Evolutionary conservation across 208 protist genomes (phyloP).

Genomic region (Eutreptiella sp.): DNA sequence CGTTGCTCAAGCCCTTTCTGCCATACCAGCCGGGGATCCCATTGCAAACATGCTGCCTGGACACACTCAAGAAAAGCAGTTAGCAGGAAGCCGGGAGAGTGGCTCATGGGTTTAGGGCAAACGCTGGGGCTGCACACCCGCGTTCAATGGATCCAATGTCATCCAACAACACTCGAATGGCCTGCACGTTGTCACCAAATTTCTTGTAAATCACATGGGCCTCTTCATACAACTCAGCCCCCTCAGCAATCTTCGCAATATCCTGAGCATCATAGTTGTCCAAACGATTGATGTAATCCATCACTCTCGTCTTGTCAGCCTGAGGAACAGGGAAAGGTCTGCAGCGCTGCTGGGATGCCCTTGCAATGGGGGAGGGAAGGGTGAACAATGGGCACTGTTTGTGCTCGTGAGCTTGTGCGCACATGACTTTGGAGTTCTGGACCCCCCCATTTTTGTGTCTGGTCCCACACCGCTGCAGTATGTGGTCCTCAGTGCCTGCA

Average conservation of each 20-base stretch:
- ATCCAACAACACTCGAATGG: constrained; percentile 93
- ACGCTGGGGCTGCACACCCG: constrained; percentile 62
- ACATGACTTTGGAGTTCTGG: too few relatives aligned
- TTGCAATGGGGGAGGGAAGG: too few relatives aligned
- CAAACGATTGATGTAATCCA: constrained; percentile 97
- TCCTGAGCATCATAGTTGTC: constrained; percentile 98
- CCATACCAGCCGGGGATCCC: too few relatives aligned
- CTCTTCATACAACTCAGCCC: constrained; percentile 90
- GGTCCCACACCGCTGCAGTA: too few relatives aligned
- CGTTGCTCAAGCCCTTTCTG: too few relatives aligned
- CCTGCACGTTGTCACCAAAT: constrained; percentile 88
- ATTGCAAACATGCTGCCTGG: too few relatives aligned
- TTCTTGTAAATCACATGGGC: constrained; percentile 99
- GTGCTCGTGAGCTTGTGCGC: too few relatives aligned
- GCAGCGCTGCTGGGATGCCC: too few relatives aligned
- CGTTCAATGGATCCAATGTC: constrained; percentile 89
- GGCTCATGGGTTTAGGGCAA: constrained; percentile 19
- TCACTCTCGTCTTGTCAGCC: constrained; percentile 76
- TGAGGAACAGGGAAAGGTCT: too few relatives aligned
- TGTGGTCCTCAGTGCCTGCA: too few relatives aligned
- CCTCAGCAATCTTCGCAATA: constrained; percentile 92
- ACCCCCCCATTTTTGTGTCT: too few relatives aligned
- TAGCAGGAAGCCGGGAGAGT: neutral
- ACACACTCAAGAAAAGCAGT: constrained; percentile 1
- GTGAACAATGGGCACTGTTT: too few relatives aligned